Evolutionary conservation across 78 protist genomes (phyloP).

Genomic region (Pelomyxa schiedti): DNA sequence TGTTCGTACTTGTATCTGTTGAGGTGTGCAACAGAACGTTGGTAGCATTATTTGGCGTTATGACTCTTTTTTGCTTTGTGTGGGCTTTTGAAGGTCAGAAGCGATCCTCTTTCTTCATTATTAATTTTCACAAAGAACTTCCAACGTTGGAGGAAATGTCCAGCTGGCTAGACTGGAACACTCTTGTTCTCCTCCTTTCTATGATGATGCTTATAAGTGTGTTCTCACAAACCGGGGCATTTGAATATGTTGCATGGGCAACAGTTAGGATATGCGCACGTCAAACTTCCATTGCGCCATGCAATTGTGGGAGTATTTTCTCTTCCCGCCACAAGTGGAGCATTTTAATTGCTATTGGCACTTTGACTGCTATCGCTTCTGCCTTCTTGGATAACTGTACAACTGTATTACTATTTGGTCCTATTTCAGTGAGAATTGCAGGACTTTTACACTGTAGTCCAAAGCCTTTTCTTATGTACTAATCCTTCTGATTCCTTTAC

Average conservation of each 20-base stretch:
- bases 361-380: slow-evolving; percentile 26
- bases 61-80: too few relatives aligned
- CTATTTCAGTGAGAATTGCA: slow-evolving; percentile 33
- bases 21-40: too few relatives aligned
- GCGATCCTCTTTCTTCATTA: too few relatives aligned
- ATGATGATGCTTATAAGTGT: slow-evolving; percentile 50
- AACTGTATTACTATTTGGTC: slow-evolving; percentile 39
- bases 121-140: too few relatives aligned
- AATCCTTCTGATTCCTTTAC: too few relatives aligned
- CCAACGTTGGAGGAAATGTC: too few relatives aligned
- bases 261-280: neutral
- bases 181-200: slow-evolving; percentile 36
- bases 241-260: slow-evolving; percentile 22
- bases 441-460: slow-evolving; percentile 16
- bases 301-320: too few relatives aligned
- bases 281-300: neutral
- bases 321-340: neutral
- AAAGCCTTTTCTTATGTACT: slow-evolving; percentile 17
- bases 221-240: slow-evolving; percentile 43
- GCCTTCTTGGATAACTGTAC: slow-evolving; percentile 71
- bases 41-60: too few relatives aligned
- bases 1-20: too few relatives aligned
- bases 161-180: slow-evolving; percentile 26
- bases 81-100: too few relatives aligned
- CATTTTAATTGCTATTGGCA: slow-evolving; percentile 7